Percentiles rank a stretch among this genome's conserved stretches.
Evolutionary conservation across 2,329 filamentous ascomycete genomes (phyloP).

Genomic region (Fusarium chaquense): DNA sequence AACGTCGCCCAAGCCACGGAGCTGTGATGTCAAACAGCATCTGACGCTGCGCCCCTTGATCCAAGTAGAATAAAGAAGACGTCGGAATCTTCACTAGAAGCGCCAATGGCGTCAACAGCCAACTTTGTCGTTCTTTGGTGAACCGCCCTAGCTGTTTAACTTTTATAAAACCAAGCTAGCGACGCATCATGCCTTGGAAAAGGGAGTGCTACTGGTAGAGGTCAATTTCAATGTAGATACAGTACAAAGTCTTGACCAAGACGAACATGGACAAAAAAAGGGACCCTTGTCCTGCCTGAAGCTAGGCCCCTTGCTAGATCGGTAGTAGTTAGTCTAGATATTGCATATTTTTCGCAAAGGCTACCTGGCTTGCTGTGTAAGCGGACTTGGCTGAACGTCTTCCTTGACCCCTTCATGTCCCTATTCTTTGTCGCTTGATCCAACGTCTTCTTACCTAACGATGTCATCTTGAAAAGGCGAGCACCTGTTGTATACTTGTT

Average conservation of each 20-base stretch:
- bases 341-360: constrained; percentile 6
- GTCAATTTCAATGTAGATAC: not conserved
- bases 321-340: not conserved
- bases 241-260: not conserved
- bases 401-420: constrained; percentile 20
- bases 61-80: constrained; percentile 11
- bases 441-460: not conserved
- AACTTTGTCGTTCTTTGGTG: constrained; percentile 7
- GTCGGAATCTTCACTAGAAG: constrained; percentile 23
- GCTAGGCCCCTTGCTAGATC: constrained; percentile 20
- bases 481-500: too few relatives aligned
- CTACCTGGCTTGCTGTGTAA: constrained; percentile 7
- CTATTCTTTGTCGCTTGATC: constrained; percentile 2
- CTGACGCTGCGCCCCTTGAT: constrained; percentile 22
- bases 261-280: not conserved
- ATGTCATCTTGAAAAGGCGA: not conserved
- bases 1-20: constrained; percentile 20
- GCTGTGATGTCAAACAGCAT: constrained; percentile 9
- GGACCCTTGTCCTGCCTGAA: constrained; percentile 2
- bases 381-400: constrained; percentile 30
- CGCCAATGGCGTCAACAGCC: constrained; percentile 36
- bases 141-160: constrained; percentile 7
- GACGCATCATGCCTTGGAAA: constrained; percentile 35
- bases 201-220: constrained; percentile 15
- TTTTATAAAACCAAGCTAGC: constrained; percentile 23